phyloP scores from a whole-genome alignment of 176 grass and related monocot species.

The Cenchrus americanus region DNA sequence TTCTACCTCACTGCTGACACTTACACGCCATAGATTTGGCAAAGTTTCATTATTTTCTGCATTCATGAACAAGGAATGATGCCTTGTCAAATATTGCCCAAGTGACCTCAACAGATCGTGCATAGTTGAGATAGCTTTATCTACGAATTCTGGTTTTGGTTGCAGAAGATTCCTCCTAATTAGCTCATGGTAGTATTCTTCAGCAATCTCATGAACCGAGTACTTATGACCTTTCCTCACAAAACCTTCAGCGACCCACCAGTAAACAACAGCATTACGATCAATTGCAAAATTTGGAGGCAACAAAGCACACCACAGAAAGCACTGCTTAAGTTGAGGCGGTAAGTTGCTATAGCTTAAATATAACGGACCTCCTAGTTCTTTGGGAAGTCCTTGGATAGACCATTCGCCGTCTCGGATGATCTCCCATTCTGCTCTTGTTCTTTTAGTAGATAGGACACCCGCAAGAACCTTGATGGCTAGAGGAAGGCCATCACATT shows the following conservation, averaged over 20 bases:
- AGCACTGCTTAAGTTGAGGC: conserved; percentile 52
- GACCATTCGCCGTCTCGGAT: conserved; percentile 43
- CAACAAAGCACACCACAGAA: conserved; percentile 47
- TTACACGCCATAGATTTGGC: conserved; percentile 18
- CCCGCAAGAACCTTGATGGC: conserved; percentile 46
- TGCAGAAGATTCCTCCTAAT: conserved; percentile 43
- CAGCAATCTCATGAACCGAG: background rate
- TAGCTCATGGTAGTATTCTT: conserved; percentile 52
- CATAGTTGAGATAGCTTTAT: background rate
- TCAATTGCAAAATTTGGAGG: conserved; percentile 13
- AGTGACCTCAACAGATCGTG: conserved; percentile 49
- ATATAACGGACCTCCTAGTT: conserved; percentile 31
- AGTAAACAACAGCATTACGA: background rate
- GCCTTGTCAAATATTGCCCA: conserved; percentile 30
- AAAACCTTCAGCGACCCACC: conserved; percentile 59
- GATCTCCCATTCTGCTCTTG: conserved; percentile 9
- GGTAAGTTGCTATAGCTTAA: conserved; percentile 54
- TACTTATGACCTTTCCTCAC: background rate
- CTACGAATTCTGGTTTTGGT: background rate
- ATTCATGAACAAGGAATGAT: background rate
- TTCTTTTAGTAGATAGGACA: conserved; percentile 17
- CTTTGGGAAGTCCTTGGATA: conserved; percentile 15
- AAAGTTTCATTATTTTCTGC: too few species aligned
- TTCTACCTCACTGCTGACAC: background rate
- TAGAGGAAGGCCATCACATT: conserved; percentile 52